Evolutionary conservation across 257 asterid genomes (phyloP).

Genomic region (Ilex asprella): DNA sequence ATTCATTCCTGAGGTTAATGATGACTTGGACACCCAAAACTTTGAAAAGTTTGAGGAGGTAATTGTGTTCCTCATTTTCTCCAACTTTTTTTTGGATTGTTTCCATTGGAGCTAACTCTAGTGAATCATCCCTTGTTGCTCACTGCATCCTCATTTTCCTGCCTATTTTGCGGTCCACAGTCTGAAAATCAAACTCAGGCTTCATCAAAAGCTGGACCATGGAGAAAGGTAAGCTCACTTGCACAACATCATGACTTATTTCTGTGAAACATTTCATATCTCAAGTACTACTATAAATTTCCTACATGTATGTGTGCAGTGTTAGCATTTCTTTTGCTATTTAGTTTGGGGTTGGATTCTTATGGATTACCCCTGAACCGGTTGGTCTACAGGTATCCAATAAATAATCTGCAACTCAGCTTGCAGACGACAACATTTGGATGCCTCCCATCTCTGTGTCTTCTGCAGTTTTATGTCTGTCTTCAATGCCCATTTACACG

Average conservation of each 20-base stretch:
- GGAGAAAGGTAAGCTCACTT: conserved; percentile 77
- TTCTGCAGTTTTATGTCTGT: too few relatives aligned
- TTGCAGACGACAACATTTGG: too few relatives aligned
- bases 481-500: too few relatives aligned
- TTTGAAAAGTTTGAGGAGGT: conserved; percentile 97
- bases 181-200: conserved; percentile 51
- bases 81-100: conserved; percentile 6
- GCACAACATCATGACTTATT: conserved; percentile 14
- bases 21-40: conserved; percentile 93
- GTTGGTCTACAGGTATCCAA: too few relatives aligned
- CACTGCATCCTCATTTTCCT: neutral
- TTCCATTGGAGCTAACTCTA: conserved; percentile 7
- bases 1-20: conserved; percentile 85
- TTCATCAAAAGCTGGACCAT: conserved; percentile 84
- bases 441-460: too few relatives aligned
- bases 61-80: neutral
- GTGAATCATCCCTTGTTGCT: conserved; percentile 7
- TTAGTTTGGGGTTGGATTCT: too few relatives aligned
- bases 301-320: too few relatives aligned
- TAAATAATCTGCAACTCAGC: too few relatives aligned
- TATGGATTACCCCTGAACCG: too few relatives aligned
- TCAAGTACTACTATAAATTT: too few relatives aligned
- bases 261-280: conserved; percentile 3
- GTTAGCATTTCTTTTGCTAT: too few relatives aligned
- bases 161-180: conserved; percentile 34